Percentiles rank a stretch among this genome's conserved stretches.
phyloP scores from a whole-genome alignment of 192 early-diverging fungal genomes.

The Podila verticillata region DNA sequence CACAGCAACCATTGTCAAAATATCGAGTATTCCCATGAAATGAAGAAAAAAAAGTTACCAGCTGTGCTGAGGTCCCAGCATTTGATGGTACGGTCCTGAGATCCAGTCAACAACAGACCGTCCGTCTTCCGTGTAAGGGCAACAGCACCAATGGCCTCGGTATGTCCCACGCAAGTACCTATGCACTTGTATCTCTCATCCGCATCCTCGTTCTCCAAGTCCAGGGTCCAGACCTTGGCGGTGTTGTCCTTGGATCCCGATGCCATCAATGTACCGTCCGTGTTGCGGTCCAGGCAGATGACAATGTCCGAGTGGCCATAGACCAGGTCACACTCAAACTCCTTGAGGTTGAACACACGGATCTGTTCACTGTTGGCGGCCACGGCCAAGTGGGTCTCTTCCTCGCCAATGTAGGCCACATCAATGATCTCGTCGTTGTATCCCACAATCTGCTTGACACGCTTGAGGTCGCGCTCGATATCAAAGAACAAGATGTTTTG shows the following conservation, averaged over 20 bases:
- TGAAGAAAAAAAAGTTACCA: constrained; percentile 14
- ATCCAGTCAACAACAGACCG: constrained; percentile 84
- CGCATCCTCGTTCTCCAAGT: constrained; percentile 64
- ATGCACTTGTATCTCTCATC: constrained; percentile 69
- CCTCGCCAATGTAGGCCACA: constrained; percentile 77
- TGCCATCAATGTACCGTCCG: constrained; percentile 75
- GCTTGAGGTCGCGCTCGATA: constrained; percentile 60
- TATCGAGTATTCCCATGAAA: background rate
- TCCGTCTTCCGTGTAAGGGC: constrained; percentile 73
- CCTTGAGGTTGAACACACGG: constrained; percentile 83
- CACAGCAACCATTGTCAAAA: background rate
- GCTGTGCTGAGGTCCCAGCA: constrained; percentile 84
- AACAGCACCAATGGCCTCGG: constrained; percentile 92
- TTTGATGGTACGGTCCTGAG: constrained; percentile 96
- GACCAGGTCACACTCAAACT: constrained; percentile 84
- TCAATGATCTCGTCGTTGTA: constrained; percentile 98
- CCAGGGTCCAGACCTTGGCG: constrained; percentile 81
- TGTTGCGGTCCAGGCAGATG: constrained; percentile 77
- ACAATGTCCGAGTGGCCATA: constrained; percentile 93
- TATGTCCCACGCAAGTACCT: constrained; percentile 88
- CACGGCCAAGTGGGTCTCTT: constrained; percentile 82
- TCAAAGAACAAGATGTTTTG: constrained; percentile 90
- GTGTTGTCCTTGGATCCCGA: constrained; percentile 95
- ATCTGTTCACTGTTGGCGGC: constrained; percentile 95
- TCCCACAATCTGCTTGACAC: constrained; percentile 87